A percentile compares a stretch with the other conserved stretches of the same genome.
Conservation (phyloP, 1,284 basidiomycete species). For the Calocybe gambosa region DNA sequence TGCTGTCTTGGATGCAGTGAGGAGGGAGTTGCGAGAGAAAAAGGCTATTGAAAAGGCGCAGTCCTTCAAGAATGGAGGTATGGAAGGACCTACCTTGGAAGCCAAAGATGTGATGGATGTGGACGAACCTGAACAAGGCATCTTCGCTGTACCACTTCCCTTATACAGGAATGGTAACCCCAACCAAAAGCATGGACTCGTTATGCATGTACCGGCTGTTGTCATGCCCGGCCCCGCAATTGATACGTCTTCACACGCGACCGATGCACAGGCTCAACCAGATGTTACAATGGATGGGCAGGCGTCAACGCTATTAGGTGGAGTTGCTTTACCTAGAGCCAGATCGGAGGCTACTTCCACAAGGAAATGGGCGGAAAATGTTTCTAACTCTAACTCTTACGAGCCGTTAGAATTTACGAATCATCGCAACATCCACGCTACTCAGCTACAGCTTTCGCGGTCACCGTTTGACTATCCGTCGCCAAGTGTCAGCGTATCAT, state of each 20-base stretch:
- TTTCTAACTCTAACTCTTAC: slow-evolving; percentile 20
- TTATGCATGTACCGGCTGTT: slow-evolving; percentile 21
- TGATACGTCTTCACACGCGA: neutral
- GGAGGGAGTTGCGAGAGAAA: slow-evolving; percentile 48
- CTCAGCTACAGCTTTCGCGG: neutral
- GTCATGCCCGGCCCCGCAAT: slow-evolving; percentile 5
- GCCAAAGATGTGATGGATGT: slow-evolving; percentile 5
- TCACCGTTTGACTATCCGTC: neutral
- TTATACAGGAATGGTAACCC: slow-evolving; percentile 2
- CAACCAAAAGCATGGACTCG: slow-evolving; percentile 10
- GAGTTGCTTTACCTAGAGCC: neutral
- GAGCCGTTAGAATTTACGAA: neutral
- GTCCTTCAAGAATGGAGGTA: neutral
- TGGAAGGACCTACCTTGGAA: neutral
- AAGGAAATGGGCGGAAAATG: slow-evolving; percentile 29
- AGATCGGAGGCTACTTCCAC: slow-evolving; percentile 14
- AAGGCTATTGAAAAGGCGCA: slow-evolving; percentile 3
- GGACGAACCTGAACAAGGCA: slow-evolving; percentile 4
- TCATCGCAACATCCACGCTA: neutral
- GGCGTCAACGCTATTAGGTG: slow-evolving; percentile 26
- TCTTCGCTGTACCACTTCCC: slow-evolving; percentile 8
- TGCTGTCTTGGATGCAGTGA: slow-evolving; percentile 75
- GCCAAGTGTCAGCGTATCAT: neutral
- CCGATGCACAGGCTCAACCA: neutral
- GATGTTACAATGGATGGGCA: neutral